phyloP scores from a whole-genome alignment of 306 rosid species.

The Cucurbita argyrosperma region DNA sequence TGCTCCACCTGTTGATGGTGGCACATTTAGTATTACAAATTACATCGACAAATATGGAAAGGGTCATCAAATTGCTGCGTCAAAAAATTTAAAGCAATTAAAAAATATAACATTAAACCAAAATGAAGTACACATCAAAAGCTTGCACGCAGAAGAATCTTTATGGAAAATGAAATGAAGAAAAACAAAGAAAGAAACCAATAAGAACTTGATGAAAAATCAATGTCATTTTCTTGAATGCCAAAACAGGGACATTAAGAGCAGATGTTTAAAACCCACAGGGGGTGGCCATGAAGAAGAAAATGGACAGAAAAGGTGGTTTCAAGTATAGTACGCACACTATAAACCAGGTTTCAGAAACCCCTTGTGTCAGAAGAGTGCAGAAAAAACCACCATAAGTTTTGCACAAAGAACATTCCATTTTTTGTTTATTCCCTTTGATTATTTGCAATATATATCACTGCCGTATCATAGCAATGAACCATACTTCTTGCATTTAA shows the following conservation, averaged over 20 bases:
- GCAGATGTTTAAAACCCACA: no score
- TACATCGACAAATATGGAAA: background rate
- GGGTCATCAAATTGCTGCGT: background rate
- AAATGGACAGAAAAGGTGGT: background rate
- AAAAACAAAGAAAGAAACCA: background rate
- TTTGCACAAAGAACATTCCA: background rate
- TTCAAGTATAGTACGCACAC: background rate
- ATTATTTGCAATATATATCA: background rate
- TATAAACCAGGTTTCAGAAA: background rate
- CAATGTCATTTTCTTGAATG: background rate
- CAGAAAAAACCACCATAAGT: background rate
- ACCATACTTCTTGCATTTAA: background rate
- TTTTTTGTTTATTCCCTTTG: background rate
- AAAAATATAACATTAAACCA: background rate
- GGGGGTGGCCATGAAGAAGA: background rate
- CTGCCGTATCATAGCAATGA: background rate
- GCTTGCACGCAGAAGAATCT: background rate
- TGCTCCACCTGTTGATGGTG: conserved; percentile 56
- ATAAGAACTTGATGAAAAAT: background rate
- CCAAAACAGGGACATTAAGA: background rate
- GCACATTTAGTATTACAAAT: background rate
- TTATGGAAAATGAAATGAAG: background rate
- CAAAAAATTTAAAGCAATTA: background rate
- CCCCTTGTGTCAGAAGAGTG: background rate
- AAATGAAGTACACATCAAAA: background rate